phyloP scores from a whole-genome alignment of 768 basidiomycete species.

The Boletus vermiculosoides region DNA sequence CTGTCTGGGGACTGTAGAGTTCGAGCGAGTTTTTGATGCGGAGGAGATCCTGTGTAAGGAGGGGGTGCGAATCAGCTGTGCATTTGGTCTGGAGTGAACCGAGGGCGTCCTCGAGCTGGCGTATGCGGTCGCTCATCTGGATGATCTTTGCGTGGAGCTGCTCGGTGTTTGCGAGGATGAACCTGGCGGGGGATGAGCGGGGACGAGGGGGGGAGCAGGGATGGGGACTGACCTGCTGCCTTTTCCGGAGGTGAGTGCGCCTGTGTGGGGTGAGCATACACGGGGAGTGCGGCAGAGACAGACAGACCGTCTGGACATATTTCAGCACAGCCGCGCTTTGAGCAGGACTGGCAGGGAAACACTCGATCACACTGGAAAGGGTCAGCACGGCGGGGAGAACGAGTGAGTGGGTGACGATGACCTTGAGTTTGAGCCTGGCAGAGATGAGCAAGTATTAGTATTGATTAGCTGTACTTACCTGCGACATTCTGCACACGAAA shows the following conservation, averaged over 20 bases:
- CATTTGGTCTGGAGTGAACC: slow-evolving; percentile 41
- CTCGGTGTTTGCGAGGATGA: slow-evolving; percentile 67
- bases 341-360: slow-evolving; percentile 66
- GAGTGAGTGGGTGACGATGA: neutral
- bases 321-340: slow-evolving; percentile 62
- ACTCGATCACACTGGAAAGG: slow-evolving; percentile 55
- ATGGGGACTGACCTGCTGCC: slow-evolving; percentile 57
- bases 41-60: slow-evolving; percentile 56
- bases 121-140: slow-evolving; percentile 60
- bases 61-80: slow-evolving; percentile 48
- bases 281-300: neutral
- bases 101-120: slow-evolving; percentile 62
- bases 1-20: slow-evolving; percentile 44
- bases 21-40: slow-evolving; percentile 69
- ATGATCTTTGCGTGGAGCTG: slow-evolving; percentile 64
- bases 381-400: slow-evolving; percentile 7
- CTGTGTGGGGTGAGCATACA: slow-evolving; percentile 28
- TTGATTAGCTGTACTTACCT: no score
- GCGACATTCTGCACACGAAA: slow-evolving; percentile 64
- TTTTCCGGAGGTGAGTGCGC: slow-evolving; percentile 59
- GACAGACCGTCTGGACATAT: slow-evolving; percentile 57
- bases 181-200: slow-evolving; percentile 41
- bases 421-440: slow-evolving; percentile 59
- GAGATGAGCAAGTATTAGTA: no score
- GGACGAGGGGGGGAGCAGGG: no score